Conservation (phyloP, 192 early-diverging fungal genomes). For the Coemansia brasiliensis region DNA sequence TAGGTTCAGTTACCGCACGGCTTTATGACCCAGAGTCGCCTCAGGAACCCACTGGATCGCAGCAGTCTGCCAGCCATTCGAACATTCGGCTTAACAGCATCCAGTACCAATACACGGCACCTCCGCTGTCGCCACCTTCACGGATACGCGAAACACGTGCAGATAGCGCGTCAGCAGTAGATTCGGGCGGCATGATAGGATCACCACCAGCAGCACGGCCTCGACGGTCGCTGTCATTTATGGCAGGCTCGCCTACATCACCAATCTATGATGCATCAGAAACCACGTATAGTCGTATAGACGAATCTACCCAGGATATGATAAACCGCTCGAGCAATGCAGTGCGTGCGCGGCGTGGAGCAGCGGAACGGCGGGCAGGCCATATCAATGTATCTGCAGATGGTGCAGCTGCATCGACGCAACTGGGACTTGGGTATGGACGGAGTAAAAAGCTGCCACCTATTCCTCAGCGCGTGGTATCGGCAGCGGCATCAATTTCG, state of each 20-base stretch:
- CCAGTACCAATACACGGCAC: slow-evolving; percentile 38
- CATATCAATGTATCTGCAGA: slow-evolving; percentile 4
- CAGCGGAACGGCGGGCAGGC: slow-evolving; percentile 23
- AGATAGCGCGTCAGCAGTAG: not conserved
- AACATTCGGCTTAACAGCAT: slow-evolving; percentile 38
- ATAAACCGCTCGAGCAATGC: slow-evolving; percentile 33
- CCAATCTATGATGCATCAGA: not conserved
- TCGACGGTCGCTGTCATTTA: slow-evolving; percentile 48
- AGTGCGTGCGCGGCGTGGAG: slow-evolving; percentile 30
- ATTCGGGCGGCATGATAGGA: not conserved
- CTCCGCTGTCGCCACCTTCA: not conserved
- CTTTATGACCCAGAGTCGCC: slow-evolving; percentile 34
- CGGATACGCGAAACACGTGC: not conserved
- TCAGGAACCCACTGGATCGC: not conserved
- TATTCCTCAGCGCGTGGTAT: slow-evolving; percentile 11
- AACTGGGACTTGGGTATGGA: not conserved
- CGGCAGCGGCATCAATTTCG: slow-evolving; percentile 3
- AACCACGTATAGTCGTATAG: not conserved
- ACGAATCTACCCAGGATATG: slow-evolving; percentile 21
- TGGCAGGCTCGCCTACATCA: not conserved
- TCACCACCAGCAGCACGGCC: slow-evolving; percentile 20
- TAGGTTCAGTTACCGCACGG: slow-evolving; percentile 48
- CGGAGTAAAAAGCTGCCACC: slow-evolving; percentile 13
- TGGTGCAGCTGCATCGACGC: not conserved
- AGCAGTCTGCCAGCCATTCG: slow-evolving; percentile 12